Evolutionary conservation across 1,284 basidiomycete species (phyloP).

Genomic region (Ganoderma lucidum): DNA sequence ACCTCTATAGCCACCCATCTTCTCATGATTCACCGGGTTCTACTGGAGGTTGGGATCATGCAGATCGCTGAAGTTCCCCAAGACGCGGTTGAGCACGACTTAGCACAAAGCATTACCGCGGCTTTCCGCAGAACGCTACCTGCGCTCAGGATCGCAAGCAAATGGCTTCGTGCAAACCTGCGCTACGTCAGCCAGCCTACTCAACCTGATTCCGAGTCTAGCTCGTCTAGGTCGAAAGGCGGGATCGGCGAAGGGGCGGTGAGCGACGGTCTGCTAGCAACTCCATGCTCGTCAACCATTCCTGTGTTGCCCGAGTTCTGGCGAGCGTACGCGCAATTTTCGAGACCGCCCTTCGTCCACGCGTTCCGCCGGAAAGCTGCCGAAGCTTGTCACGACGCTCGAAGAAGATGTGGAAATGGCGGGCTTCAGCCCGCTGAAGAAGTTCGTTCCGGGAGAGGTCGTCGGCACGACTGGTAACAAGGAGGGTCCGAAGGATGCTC

Average conservation of each 20-base stretch:
- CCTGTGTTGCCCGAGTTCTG: conserved; percentile 68
- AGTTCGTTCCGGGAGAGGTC: conserved; percentile 51
- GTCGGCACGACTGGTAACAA: conserved; percentile 39
- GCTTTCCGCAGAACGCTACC: conserved; percentile 88
- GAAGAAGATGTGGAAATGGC: conserved; percentile 93
- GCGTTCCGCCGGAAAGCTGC: conserved; percentile 78
- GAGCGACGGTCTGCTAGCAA: conserved; percentile 22
- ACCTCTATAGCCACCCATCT: conserved; percentile 76
- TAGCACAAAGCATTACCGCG: conserved; percentile 87
- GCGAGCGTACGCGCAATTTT: conserved; percentile 75
- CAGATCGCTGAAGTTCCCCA: conserved; percentile 59
- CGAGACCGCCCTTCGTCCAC: conserved; percentile 63
- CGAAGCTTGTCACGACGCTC: conserved; percentile 68
- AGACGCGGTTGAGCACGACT: conserved; percentile 63
- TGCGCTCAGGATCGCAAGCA: conserved; percentile 85
- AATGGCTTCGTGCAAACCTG: conserved; percentile 88
- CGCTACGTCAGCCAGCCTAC: conserved; percentile 68
- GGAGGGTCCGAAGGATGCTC: conserved; percentile 24
- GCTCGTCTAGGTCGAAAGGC: conserved; percentile 30
- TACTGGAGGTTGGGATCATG: conserved; percentile 73
- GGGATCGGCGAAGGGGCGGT: conserved; percentile 25
- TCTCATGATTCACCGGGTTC: conserved; percentile 71
- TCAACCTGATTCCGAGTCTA: conserved; percentile 38
- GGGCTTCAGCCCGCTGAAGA: conserved; percentile 87
- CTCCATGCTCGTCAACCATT: conserved; percentile 27